Evolutionary conservation across 805 yeast genomes (phyloP).

Genomic region (Pichia thaimueangensis): DNA sequence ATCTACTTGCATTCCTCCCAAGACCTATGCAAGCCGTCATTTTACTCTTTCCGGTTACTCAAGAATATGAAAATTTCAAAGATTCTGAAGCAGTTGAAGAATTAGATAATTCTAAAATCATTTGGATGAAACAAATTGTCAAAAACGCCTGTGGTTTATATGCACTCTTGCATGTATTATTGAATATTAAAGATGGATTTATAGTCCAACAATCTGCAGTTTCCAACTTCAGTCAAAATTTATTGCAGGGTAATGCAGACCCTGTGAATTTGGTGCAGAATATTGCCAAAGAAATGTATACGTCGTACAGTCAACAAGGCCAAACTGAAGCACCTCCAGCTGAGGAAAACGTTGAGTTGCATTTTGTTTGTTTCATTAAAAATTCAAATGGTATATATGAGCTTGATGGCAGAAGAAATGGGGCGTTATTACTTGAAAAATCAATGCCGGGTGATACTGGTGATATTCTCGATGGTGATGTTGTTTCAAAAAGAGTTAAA

Average conservation of each 20-base stretch:
- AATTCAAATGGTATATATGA: conserved; percentile 58
- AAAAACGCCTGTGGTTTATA: conserved; percentile 90
- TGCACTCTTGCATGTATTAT: conserved; percentile 64
- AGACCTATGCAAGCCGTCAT: conserved; percentile 72
- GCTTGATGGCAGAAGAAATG: conserved; percentile 80
- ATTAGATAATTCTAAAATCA: conserved; percentile 20
- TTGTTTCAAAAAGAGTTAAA: conserved; percentile 49
- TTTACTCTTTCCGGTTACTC: conserved; percentile 77
- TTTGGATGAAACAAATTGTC: conserved; percentile 85
- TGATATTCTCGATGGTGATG: conserved; percentile 49
- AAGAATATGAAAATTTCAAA: conserved; percentile 48
- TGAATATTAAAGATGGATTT: conserved; percentile 41
- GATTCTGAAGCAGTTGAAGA: not conserved
- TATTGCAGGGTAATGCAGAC: conserved; percentile 19
- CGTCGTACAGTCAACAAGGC: conserved; percentile 44
- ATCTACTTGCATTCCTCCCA: conserved; percentile 72
- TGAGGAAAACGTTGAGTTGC: conserved; percentile 51
- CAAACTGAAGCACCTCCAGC: conserved; percentile 65
- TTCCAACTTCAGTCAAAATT: conserved; percentile 20
- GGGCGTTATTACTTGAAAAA: conserved; percentile 54
- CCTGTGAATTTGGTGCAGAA: conserved; percentile 19
- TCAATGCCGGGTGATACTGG: conserved; percentile 2
- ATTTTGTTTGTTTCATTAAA: conserved; percentile 70
- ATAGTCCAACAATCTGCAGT: conserved; percentile 33
- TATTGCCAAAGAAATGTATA: conserved; percentile 30